Percentiles rank a stretch among this genome's conserved stretches.
Conservation (phyloP, 495 filamentous ascomycete genomes). For the Rusavskia elegans region DNA sequence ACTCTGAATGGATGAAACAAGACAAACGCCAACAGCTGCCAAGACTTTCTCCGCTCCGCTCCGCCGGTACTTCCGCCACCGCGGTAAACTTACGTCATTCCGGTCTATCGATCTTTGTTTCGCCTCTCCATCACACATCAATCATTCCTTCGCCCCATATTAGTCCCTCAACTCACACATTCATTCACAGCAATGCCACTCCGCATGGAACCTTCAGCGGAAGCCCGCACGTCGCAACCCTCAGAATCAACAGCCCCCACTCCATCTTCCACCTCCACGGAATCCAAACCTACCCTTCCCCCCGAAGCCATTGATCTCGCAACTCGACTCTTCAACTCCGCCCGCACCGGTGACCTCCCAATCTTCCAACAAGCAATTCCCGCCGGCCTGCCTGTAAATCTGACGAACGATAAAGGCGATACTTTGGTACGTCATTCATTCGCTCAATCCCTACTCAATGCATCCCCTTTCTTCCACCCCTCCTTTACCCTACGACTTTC, state of each 20-base stretch:
- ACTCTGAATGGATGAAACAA: no score
- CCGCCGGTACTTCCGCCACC: no score
- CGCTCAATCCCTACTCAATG: no score
- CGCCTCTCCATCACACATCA: no score
- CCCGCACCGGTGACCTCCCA: conserved; percentile 29
- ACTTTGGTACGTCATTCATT: conserved; percentile 24
- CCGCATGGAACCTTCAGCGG: not conserved
- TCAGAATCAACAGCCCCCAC: not conserved
- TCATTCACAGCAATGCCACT: not conserved
- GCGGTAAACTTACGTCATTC: no score
- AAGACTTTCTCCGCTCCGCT: no score
- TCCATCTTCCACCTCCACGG: not conserved
- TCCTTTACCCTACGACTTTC: no score
- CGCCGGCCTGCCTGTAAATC: conserved; percentile 32
- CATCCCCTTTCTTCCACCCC: no score
- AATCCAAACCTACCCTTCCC: conserved; percentile 14
- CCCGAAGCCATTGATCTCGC: conserved; percentile 37
- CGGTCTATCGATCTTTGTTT: no score
- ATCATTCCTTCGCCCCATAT: no score
- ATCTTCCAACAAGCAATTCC: conserved; percentile 34
- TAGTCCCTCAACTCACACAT: no score
- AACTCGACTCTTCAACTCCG: conserved; percentile 33
- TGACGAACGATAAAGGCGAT: conserved; percentile 42
- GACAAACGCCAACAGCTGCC: no score
- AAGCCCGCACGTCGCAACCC: not conserved